A percentile compares a stretch with the other conserved stretches of the same genome.
phyloP scores from a whole-genome alignment of 371 early-diverging fungal species.

The Coemansia sp. region DNA sequence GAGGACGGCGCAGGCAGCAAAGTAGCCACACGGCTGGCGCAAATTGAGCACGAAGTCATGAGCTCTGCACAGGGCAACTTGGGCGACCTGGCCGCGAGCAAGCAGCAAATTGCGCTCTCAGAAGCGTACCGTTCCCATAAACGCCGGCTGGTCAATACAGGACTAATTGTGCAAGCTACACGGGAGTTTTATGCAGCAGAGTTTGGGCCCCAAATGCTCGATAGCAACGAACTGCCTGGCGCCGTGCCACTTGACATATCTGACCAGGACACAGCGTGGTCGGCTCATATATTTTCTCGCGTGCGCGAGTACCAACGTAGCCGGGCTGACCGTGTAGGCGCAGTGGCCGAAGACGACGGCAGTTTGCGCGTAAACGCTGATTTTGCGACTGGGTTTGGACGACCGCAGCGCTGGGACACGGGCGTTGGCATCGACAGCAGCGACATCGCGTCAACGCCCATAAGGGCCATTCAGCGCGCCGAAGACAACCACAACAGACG shows the following conservation, averaged over 20 bases:
- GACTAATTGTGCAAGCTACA: slow-evolving; percentile 36
- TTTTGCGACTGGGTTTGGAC: slow-evolving; percentile 13
- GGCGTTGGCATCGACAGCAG: slow-evolving; percentile 13
- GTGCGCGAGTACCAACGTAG: slow-evolving; percentile 44
- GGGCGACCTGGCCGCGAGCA: slow-evolving; percentile 41
- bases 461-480: slow-evolving; percentile 40
- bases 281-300: slow-evolving; percentile 26
- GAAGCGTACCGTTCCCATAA: slow-evolving; percentile 39
- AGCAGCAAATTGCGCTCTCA: slow-evolving; percentile 33
- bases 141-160: slow-evolving; percentile 34
- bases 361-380: slow-evolving; percentile 33
- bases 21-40: slow-evolving; percentile 27
- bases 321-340: slow-evolving; percentile 45
- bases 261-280: slow-evolving; percentile 45
- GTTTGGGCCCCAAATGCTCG: slow-evolving; percentile 24
- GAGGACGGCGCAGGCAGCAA: slow-evolving; percentile 30
- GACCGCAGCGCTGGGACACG: slow-evolving; percentile 1
- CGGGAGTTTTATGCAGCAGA: slow-evolving; percentile 39
- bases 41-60: slow-evolving; percentile 50
- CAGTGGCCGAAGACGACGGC: slow-evolving; percentile 46
- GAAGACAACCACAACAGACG: slow-evolving; percentile 14
- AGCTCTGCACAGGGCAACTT: slow-evolving; percentile 43
- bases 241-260: slow-evolving; percentile 50
- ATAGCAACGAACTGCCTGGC: slow-evolving; percentile 27
- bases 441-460: slow-evolving; percentile 22